A percentile compares a stretch with the other conserved stretches of the same genome.
These are phyloP conservation scores for Eucalyptus globulus DNA, from an alignment of 345 rosid species.

Conservation along the genomic window DNA sequence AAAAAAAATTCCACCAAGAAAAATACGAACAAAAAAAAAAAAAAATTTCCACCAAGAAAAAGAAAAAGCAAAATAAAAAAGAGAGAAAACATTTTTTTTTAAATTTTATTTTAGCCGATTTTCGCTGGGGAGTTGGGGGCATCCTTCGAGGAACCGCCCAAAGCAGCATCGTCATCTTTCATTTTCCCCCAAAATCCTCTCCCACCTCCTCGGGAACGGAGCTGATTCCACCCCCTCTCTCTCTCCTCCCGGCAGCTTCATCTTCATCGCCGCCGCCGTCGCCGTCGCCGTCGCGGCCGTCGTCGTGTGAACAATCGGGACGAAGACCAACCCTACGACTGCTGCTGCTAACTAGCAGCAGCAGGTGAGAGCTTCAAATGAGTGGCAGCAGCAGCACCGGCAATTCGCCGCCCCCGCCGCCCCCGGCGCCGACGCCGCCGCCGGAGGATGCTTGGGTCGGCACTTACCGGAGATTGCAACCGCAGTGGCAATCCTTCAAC, in stretches of 20 bases:
- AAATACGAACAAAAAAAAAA: neutral
- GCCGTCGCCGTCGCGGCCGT: neutral
- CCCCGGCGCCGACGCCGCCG: slow-evolving; percentile 14
- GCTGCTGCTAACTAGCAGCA: neutral
- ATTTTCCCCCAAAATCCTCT: neutral
- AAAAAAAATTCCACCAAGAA: neutral
- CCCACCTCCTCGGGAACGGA: neutral
- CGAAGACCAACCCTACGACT: neutral
- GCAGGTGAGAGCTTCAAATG: neutral
- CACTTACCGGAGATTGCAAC: slow-evolving; percentile 30
- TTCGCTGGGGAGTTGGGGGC: neutral
- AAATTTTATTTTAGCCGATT: neutral
- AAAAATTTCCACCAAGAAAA: neutral
- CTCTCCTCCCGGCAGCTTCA: neutral
- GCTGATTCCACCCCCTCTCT: neutral
- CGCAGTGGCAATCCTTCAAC: slow-evolving; percentile 43
- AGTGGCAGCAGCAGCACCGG: neutral
- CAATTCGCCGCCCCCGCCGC: neutral
- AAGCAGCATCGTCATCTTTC: neutral
- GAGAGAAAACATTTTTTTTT: neutral
- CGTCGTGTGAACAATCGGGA: neutral
- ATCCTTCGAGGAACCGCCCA: neutral
- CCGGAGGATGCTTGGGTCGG: slow-evolving; percentile 54
- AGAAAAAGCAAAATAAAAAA: neutral
- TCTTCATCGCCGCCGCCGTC: neutral